Evolutionary conservation across 495 filamentous ascomycete species (phyloP), one percentile per base, ranked within the genome.

Genomic region (Mytilinidion resinicola): DNA sequence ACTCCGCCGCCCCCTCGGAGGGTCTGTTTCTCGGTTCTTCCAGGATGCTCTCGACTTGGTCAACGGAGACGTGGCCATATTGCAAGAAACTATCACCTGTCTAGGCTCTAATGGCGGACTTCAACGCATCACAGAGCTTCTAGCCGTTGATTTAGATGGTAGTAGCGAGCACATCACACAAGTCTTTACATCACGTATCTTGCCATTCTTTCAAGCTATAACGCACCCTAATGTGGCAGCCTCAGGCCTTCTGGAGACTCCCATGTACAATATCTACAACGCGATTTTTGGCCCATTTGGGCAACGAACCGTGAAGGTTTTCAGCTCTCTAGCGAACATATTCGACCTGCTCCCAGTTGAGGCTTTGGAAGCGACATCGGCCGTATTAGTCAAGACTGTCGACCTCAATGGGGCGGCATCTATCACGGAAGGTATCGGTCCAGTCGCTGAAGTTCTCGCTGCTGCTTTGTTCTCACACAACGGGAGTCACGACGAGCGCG

Each of bases 231-330:
- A 79, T 20, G 74, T 85, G 7, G 60, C 79, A 14, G 68, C 73
- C 7, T 85, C 83, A 0, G 63, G 80, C 33, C 69, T 83, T 1
- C 64, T 85, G 5, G 81, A 85, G 59, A 74, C 72, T 37, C 65
- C 75, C 6, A 72, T 85, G 36, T 78, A 70, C 19, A 82, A 76
- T 2, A 82, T 86, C 35, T 83, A 79, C 66, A 82, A 76, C 53
- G 74, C 76, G 59, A 61, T 86, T 15, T 83, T 73, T 56, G 81
- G 83, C 19, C 62, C 69, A 12, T 65, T 56, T 48, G 82, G 83
- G 17, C 68, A 67, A 11, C 72, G 79, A 25, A 76, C 71, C 5
- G 61, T 78, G 20, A 50, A 41, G 3, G 65, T 82, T 42, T 79
- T 82, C 50, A 56, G 52, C 1, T 68, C 49, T 39, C 57, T 64